Base-by-base conservation (phyloP, 306 rosid genomes). In the Arachis hypogaea region DNA sequence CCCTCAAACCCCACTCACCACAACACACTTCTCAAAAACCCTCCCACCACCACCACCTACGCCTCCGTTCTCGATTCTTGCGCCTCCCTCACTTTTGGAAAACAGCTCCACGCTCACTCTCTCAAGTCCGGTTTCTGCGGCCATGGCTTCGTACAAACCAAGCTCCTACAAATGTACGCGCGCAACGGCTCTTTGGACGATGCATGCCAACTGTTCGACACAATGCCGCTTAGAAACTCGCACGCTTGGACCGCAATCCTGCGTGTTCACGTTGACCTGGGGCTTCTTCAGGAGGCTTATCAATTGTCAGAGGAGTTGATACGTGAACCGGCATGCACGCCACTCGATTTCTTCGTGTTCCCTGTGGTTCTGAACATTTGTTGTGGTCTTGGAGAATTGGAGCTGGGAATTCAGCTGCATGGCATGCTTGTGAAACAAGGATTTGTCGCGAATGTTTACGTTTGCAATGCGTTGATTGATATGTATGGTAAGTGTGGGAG, bases 401-500 rank as follows among this genome's bases (percentile, higher is more conserved):
- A 68, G 46, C 46, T 81, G 63, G 88, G 86, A 43, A 78, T 77
- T 65, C 86, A 81, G 63, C 5, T 86, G 2, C 90, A 86, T 76
- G 88, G 84, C 42, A 64, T 78, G 57, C 81, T 63, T 10, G 11
- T 73, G 66, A 86, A 81, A 74, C 52, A 11, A 59, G 75, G 29
- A 66, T 81, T 83, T 62, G 61, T 63, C 42, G 11, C 58, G 29
- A 83, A 83, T 78, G 28, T 83, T 18, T 83, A 83, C 42, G 84
- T 86, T 11, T 76, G 86, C 40, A 86, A 86, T 76, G 86, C 90
- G 54, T 78, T 86, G 52, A 76, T 86, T 49, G 87, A 81, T 70
- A 83, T 83, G 86, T 86, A 86, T 64, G 90, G 87, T 22, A 86
- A 86, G 73, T 86, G 86, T 69, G 82, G 82, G 45, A 83, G 82